Percentiles rank a stretch among this genome's conserved stretches.
Conservation (phyloP, 202 grass and related monocot genomes). For the Schoenoplectus triqueter region DNA sequence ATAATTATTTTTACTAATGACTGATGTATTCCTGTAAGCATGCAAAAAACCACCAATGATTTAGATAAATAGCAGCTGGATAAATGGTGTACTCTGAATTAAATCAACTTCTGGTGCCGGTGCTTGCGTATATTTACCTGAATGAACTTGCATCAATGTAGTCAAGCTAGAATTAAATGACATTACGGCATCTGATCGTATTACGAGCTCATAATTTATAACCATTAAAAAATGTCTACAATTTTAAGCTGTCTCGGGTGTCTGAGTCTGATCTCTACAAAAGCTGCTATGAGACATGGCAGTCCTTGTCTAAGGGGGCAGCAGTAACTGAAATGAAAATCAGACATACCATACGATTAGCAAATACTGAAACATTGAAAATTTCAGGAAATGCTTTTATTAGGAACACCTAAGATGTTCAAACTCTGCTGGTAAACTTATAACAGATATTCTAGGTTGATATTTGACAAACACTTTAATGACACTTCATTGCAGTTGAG, state of each 20-base stretch:
- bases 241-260: not conserved
- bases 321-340: not conserved
- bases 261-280: not conserved
- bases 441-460: not conserved
- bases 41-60: not conserved
- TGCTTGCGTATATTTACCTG: not conserved
- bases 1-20: not conserved
- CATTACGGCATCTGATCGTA: not conserved
- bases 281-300: not conserved
- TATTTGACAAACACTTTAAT: not conserved
- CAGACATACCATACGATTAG: not conserved
- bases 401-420: not conserved
- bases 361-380: not conserved
- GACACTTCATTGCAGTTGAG: not conserved
- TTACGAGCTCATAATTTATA: conserved; percentile 3
- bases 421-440: not conserved
- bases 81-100: not conserved
- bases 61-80: too few relatives aligned
- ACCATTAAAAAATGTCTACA: not conserved
- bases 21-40: not conserved
- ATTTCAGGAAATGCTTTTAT: not conserved
- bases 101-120: not conserved
- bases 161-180: conserved; percentile 5
- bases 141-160: not conserved
- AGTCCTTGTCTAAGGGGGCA: not conserved